Conservation (phyloP, 257 asterid genomes). For the Thymus quinquecostatus region DNA sequence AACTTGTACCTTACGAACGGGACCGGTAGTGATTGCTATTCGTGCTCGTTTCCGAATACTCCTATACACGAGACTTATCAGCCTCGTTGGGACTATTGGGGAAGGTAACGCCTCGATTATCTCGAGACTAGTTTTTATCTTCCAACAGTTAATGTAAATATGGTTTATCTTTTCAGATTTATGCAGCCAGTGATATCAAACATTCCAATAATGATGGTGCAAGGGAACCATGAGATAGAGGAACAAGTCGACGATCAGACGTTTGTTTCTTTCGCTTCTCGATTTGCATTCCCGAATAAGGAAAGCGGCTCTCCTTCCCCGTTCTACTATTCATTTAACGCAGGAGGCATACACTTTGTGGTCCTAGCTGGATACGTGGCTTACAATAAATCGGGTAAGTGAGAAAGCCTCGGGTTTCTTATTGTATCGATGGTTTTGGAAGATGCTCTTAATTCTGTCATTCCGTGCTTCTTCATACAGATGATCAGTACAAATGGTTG, state of each 20-base stretch:
- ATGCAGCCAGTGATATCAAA: constrained; percentile 86
- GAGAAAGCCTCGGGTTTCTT: neutral
- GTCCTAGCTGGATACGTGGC: constrained; percentile 81
- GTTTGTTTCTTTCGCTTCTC: constrained; percentile 74
- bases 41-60: constrained; percentile 78
- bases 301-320: constrained; percentile 83
- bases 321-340: constrained; percentile 84
- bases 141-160: neutral
- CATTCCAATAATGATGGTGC: constrained; percentile 89
- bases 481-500: constrained; percentile 89
- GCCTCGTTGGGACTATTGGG: constrained; percentile 99
- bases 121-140: neutral
- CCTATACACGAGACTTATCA: constrained; percentile 97
- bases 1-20: constrained; percentile 90
- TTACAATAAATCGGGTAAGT: constrained; percentile 65
- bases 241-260: constrained; percentile 67
- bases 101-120: constrained; percentile 58
- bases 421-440: neutral
- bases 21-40: constrained; percentile 86
- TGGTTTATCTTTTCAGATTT: constrained; percentile 47
- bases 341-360: constrained; percentile 92
- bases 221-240: constrained; percentile 98
- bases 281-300: constrained; percentile 81
- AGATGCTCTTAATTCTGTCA: constrained; percentile 6
- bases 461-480: constrained; percentile 38